phyloP scores from a whole-genome alignment of 176 grass and related monocot genomes.

The Musa acuminata region DNA sequence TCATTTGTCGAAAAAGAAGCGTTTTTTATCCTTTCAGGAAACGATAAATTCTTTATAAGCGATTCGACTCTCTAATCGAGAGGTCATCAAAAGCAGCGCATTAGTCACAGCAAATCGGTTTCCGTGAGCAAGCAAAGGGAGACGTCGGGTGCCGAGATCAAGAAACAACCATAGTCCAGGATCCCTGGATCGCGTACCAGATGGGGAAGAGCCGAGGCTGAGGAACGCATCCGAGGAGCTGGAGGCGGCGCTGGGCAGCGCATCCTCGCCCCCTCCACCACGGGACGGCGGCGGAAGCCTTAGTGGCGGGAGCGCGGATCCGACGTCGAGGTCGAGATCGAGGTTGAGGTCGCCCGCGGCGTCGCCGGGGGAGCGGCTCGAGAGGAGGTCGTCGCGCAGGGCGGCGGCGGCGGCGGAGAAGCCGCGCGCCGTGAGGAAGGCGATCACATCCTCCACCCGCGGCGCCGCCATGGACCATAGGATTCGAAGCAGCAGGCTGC shows the following conservation, averaged over 20 bases:
- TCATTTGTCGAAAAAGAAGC: background rate
- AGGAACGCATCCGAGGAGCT: conserved; percentile 69
- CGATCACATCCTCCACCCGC: conserved; percentile 70
- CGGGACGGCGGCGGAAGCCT: conserved; percentile 38
- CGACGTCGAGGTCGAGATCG: background rate
- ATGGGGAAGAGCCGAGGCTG: conserved; percentile 73
- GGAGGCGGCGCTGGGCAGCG: conserved; percentile 34
- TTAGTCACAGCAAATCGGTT: background rate
- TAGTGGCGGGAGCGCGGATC: conserved; percentile 36
- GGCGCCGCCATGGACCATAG: conserved; percentile 49
- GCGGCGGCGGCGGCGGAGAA: conserved; percentile 72
- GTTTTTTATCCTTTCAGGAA: background rate
- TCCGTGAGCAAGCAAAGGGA: background rate
- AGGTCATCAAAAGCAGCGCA: background rate
- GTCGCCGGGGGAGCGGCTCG: conserved; percentile 16
- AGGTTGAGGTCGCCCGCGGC: background rate
- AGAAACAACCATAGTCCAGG: background rate
- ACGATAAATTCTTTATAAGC: background rate
- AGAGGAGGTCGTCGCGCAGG: conserved; percentile 75
- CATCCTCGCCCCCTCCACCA: conserved; percentile 9
- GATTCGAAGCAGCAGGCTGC: background rate
- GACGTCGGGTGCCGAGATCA: background rate
- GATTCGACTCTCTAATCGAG: background rate
- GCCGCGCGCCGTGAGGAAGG: conserved; percentile 71
- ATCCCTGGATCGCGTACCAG: conserved; percentile 31